These are phyloP conservation scores for Teratosphaeria zuluensis DNA, from an alignment of 2,329 filamentous ascomycete species.

Conservation along the genomic window DNA sequence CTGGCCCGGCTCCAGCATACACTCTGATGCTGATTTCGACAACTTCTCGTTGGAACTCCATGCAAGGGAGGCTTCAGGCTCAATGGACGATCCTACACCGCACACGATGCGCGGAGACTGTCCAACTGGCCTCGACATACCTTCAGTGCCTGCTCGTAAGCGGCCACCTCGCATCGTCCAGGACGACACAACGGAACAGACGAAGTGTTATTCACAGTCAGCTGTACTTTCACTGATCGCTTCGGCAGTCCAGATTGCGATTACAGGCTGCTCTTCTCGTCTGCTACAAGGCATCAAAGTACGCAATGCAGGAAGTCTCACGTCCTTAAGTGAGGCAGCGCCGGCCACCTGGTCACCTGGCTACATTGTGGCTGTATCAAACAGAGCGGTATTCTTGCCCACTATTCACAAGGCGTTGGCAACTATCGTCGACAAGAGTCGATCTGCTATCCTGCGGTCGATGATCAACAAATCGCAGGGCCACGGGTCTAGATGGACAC, in stretches of 20 bases:
- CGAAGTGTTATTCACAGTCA: neutral
- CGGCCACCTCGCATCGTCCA: neutral
- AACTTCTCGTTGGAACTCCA: neutral
- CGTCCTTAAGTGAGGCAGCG: conserved; percentile 15
- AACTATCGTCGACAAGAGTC: conserved; percentile 1
- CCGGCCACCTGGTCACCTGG: conserved; percentile 32
- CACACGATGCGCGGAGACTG: too few species aligned
- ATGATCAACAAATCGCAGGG: neutral
- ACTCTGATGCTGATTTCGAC: neutral
- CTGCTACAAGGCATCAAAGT: conserved; percentile 19
- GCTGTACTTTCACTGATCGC: conserved; percentile 21
- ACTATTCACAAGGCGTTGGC: conserved; percentile 27
- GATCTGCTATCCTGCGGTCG: conserved; percentile 3
- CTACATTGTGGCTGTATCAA: conserved; percentile 22
- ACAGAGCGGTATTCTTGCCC: conserved; percentile 28
- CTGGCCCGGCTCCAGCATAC: neutral
- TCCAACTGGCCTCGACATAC: neutral
- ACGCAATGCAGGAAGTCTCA: conserved; percentile 23
- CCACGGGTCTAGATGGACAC: neutral
- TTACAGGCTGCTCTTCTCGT: conserved; percentile 21
- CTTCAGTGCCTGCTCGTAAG: neutral
- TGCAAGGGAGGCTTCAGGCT: neutral
- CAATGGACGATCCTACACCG: too few species aligned
- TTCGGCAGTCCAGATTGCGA: conserved; percentile 27
- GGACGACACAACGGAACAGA: neutral